These are phyloP conservation scores for Protomyces gravidus DNA, from an alignment of 1,139 yeast genomes.

Conservation along the genomic window DNA sequence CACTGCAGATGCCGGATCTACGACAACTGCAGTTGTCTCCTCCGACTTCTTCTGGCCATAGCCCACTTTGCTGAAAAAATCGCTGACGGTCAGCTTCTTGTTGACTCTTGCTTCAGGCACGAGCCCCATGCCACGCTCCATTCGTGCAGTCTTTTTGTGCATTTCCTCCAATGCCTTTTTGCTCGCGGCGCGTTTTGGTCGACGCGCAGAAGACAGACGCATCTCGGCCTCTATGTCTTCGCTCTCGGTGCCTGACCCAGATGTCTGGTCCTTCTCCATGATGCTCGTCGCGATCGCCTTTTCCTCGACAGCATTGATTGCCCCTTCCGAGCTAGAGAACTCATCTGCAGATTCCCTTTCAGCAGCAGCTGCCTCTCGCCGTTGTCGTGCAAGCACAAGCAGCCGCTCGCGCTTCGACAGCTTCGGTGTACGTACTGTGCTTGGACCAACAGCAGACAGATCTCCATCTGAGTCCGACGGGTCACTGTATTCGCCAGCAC, in stretches of 20 bases:
- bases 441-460: not conserved
- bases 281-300: not conserved
- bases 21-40: not conserved
- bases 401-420: not conserved
- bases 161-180: conserved; percentile 40
- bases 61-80: conserved; percentile 34
- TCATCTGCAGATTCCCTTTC: not conserved
- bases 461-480: conserved; percentile 9
- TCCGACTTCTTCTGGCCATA: not conserved
- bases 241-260: conserved; percentile 10
- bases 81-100: conserved; percentile 35
- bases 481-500: not conserved
- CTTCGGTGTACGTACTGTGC: not conserved
- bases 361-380: not conserved
- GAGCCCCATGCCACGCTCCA: conserved; percentile 38
- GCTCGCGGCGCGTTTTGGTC: conserved; percentile 31
- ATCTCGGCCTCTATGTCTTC: conserved; percentile 23
- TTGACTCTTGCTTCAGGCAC: conserved; percentile 37
- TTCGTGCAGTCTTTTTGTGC: conserved; percentile 39
- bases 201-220: conserved; percentile 25
- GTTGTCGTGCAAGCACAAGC: not conserved
- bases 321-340: not conserved
- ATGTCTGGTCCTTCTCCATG: not conserved
- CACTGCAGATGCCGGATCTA: not conserved
- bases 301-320: not conserved